These are phyloP conservation scores for Mrakiaceae sp. DNA, from an alignment of 1,284 basidiomycete species.

Conservation along the genomic window DNA sequence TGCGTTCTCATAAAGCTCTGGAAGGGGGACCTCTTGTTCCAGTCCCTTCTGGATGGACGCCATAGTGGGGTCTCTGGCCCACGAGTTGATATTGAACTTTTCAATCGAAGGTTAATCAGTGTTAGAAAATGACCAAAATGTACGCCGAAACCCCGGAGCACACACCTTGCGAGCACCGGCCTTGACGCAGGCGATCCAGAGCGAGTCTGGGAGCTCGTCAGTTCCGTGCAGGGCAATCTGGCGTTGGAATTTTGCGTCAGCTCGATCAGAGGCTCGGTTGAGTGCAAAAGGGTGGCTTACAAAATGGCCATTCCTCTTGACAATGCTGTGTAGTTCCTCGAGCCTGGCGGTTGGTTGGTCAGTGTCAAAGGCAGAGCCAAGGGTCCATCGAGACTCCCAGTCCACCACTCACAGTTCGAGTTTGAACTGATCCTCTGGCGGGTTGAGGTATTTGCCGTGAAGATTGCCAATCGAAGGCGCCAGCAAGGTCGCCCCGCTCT, in stretches of 20 bases:
- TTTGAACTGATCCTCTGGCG: slow-evolving; percentile 12
- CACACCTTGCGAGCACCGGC: slow-evolving; percentile 25
- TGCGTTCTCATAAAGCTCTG: slow-evolving; percentile 31
- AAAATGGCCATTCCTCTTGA: neutral
- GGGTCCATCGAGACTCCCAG: neutral
- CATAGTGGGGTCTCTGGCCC: slow-evolving; percentile 34
- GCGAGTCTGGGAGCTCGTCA: slow-evolving; percentile 33
- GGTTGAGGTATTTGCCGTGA: slow-evolving; percentile 26
- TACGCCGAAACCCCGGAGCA: neutral
- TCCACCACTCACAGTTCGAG: neutral
- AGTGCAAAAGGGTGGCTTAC: no score
- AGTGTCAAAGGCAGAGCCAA: neutral
- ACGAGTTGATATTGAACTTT: slow-evolving; percentile 37
- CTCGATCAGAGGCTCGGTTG: no score
- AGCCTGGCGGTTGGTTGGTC: neutral
- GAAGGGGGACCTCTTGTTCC: slow-evolving; percentile 26
- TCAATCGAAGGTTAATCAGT: slow-evolving; percentile 7
- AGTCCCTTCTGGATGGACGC: slow-evolving; percentile 26
- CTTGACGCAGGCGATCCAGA: slow-evolving; percentile 31
- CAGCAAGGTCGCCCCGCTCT: slow-evolving; percentile 37
- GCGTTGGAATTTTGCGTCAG: slow-evolving; percentile 24
- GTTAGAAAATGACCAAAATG: neutral
- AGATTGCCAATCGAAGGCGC: slow-evolving; percentile 40
- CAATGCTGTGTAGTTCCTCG: neutral
- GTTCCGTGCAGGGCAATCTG: slow-evolving; percentile 33